These are phyloP conservation scores for Globisporangium alternatum DNA, from an alignment of 352 stramenopile species.

Conservation along the genomic window DNA sequence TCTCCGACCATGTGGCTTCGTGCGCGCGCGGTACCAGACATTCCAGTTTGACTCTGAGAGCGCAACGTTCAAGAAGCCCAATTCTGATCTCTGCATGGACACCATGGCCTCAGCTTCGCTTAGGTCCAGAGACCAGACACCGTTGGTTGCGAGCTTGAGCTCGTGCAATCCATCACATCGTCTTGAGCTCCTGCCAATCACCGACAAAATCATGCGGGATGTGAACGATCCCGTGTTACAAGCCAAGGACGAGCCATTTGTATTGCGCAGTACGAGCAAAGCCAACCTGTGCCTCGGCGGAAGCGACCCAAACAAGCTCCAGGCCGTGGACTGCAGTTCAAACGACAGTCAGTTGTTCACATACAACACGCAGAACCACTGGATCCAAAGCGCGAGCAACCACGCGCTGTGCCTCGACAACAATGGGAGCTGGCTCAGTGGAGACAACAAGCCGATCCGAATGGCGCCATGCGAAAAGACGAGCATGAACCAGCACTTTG, in stretches of 20 bases:
- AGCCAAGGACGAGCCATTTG: background rate
- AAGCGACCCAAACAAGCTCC: background rate
- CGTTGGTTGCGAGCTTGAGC: background rate
- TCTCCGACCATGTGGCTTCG: conserved; percentile 6
- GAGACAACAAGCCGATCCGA: background rate
- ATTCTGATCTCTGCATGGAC: conserved; percentile 10
- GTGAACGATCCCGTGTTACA: background rate
- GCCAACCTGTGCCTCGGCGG: conserved; percentile 9
- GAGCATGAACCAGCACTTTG: conserved; percentile 13
- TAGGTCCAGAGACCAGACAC: background rate
- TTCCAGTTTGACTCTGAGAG: conserved; percentile 5
- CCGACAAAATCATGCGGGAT: background rate
- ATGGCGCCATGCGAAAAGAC: background rate
- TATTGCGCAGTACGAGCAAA: conserved; percentile 13
- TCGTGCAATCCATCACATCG: background rate
- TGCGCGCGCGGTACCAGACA: conserved; percentile 1
- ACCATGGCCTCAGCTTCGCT: background rate
- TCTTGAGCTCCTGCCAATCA: background rate
- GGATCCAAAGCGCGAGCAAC: conserved; percentile 7
- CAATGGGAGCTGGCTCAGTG: conserved; percentile 2
- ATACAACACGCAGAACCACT: conserved; percentile 5
- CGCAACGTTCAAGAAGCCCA: background rate
- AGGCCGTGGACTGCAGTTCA: background rate
- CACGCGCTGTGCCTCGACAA: conserved; percentile 12
- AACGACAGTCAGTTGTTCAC: conserved; percentile 5